Percentiles rank a stretch among this genome's conserved stretches.
These are phyloP conservation scores for Spongiforma sp. DNA, from an alignment of 1,284 basidiomycete species.

Conservation along the genomic window DNA sequence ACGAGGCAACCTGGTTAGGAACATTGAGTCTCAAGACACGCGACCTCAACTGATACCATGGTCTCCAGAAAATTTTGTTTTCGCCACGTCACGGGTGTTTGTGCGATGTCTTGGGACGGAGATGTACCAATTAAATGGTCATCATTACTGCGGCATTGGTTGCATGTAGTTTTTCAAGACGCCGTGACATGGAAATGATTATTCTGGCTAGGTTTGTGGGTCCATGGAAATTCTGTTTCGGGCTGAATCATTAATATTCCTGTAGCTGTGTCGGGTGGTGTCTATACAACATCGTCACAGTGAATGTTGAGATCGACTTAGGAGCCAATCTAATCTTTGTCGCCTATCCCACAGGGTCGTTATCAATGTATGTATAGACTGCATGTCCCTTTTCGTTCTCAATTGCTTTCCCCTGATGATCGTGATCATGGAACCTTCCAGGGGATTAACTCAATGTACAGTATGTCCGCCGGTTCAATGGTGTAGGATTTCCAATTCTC, in stretches of 20 bases:
- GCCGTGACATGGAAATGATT: slow-evolving; percentile 80
- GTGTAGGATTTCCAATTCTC: slow-evolving; percentile 51
- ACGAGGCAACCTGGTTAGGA: slow-evolving; percentile 83
- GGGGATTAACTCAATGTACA: slow-evolving; percentile 77
- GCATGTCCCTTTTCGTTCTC: slow-evolving; percentile 51
- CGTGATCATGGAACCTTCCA: slow-evolving; percentile 47
- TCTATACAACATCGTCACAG: slow-evolving; percentile 71
- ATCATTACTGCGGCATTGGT: slow-evolving; percentile 68
- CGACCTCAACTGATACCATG: slow-evolving; percentile 81
- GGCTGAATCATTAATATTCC: slow-evolving; percentile 15
- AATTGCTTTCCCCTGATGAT: slow-evolving; percentile 11
- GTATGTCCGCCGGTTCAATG: slow-evolving; percentile 73
- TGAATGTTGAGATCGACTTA: slow-evolving; percentile 39
- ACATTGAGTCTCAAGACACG: slow-evolving; percentile 72
- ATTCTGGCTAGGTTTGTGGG: slow-evolving; percentile 78
- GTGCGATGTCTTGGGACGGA: slow-evolving; percentile 79
- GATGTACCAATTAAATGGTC: slow-evolving; percentile 72
- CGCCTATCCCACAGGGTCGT: slow-evolving; percentile 56
- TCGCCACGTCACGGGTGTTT: slow-evolving; percentile 83
- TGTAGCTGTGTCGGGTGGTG: slow-evolving; percentile 79
- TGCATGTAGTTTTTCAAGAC: slow-evolving; percentile 72
- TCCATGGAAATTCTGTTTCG: no score
- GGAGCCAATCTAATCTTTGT: slow-evolving; percentile 18
- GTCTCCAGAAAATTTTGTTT: no score
- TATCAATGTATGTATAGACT: slow-evolving; percentile 78